Base-by-base conservation (phyloP, 768 basidiomycete species). In the Leccinum truebloodii region DNA sequence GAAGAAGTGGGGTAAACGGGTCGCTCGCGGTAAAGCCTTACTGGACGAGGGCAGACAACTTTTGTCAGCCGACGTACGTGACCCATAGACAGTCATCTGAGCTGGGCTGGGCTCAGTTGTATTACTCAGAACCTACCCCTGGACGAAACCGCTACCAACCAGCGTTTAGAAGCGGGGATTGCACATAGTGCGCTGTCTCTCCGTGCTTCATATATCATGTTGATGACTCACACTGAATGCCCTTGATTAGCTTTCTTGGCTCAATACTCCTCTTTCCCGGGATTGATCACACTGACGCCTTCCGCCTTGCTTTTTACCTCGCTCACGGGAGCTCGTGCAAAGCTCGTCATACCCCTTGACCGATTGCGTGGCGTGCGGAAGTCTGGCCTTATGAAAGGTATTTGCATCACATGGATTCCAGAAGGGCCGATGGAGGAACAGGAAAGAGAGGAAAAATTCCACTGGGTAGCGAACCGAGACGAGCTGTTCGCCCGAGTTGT, bases 401-500 rank as follows among this genome's bases (percentile, higher is more conserved):
- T 90, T 28, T 67, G 75, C 14, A 69, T 90, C 24, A 70, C 71
- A 50, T 86, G 82, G 81, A 60, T 56, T 41, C 67, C 75, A 5
- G 64, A 66, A 26, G 58, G 57, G 7, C 30, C 60, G 6, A 73
- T 75, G 16, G 59, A 64, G n/a, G 70, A 66, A 16, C 71, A 69
- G 34, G 78, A 78, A 59, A 78, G 73, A 56, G 81, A 83, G 57
- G 86, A 84, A 55, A 82, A 73, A 64, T 87, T 89, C 66, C 62
- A 73, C 18, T 87, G 85, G 83, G 79, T 89, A 41, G 82, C 81
- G 34, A 77, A 74, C 26, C 81, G 87, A 6, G 86, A 89, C 70
- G 87, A 89, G 52, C 69, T 89, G 18, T 89, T 90, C 69, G 85
- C 84, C 49, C 73, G 86, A 59, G 78, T 90, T 13, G 78, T 88